Conservation (phyloP, 345 rosid species). For the Citrus australasica region DNA sequence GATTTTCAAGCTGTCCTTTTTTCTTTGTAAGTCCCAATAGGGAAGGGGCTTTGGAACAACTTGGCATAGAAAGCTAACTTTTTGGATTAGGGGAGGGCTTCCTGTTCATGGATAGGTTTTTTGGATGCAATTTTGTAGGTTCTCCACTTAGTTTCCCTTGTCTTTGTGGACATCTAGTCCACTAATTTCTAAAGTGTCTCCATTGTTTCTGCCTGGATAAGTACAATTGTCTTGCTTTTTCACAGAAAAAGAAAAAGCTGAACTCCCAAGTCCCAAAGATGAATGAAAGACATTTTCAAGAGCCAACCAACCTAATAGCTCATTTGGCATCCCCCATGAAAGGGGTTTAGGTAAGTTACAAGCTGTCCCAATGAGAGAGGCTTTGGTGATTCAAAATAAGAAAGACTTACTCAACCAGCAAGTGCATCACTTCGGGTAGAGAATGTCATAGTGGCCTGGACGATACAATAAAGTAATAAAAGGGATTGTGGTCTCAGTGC, state of each 20-base stretch:
- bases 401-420: slow-evolving; percentile 26
- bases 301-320: slow-evolving; percentile 3
- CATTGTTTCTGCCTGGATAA: not conserved
- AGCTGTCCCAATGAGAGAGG: not conserved
- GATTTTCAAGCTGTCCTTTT: not conserved
- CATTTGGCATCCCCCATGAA: not conserved
- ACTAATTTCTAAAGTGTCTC: not conserved
- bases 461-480: slow-evolving; percentile 89
- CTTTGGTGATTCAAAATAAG: not conserved
- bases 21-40: not conserved
- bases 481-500: slow-evolving; percentile 42
- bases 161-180: too few species aligned
- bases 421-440: slow-evolving; percentile 62
- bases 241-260: not conserved
- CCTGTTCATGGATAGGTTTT: not conserved
- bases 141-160: not conserved
- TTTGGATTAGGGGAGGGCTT: not conserved
- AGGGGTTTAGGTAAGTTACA: not conserved
- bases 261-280: not conserved
- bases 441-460: slow-evolving; percentile 98
- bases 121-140: not conserved
- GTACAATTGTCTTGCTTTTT: not conserved
- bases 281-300: not conserved
- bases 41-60: not conserved
- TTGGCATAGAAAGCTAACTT: not conserved